Percentiles rank a stretch among this genome's conserved stretches.
Evolutionary conservation across 257 asterid genomes (phyloP).

Genomic region (Echites panduratus): DNA sequence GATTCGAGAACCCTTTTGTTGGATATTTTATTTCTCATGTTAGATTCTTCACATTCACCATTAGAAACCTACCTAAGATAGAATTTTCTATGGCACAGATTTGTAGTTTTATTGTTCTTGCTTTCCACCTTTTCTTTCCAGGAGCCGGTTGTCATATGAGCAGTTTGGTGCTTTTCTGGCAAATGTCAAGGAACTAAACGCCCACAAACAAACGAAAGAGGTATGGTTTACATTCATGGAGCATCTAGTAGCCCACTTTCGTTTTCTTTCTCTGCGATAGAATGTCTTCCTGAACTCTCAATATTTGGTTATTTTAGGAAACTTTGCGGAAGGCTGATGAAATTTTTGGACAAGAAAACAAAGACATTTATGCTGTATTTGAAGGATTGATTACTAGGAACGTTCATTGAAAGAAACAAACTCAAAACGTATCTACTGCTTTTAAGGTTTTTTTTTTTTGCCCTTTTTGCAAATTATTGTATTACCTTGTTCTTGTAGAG

Average conservation of each 20-base stretch:
- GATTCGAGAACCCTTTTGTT: background rate
- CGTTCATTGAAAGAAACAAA: slow-evolving; percentile 36
- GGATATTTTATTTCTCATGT: background rate
- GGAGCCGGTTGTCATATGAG: slow-evolving; percentile 81
- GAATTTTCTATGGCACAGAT: no score
- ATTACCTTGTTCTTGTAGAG: background rate
- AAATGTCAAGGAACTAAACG: slow-evolving; percentile 84
- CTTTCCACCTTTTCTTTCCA: slow-evolving; percentile 14
- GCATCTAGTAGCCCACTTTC: background rate
- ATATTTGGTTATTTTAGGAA: slow-evolving; percentile 38
- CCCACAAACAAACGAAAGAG: slow-evolving; percentile 95
- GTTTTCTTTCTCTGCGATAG: background rate
- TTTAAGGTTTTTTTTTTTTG: slow-evolving; percentile 7
- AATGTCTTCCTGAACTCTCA: background rate
- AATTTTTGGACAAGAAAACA: slow-evolving; percentile 84
- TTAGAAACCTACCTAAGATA: background rate
- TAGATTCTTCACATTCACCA: background rate
- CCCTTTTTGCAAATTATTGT: background rate
- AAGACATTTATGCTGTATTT: slow-evolving; percentile 71
- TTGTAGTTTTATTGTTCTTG: background rate
- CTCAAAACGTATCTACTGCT: background rate
- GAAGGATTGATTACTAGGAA: slow-evolving; percentile 78
- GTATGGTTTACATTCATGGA: slow-evolving; percentile 21
- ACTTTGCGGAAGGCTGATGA: slow-evolving; percentile 79
- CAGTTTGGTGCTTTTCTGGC: slow-evolving; percentile 90